These are phyloP conservation scores for Agaricus blazei DNA, from an alignment of 768 basidiomycete species.

Conservation along the genomic window DNA sequence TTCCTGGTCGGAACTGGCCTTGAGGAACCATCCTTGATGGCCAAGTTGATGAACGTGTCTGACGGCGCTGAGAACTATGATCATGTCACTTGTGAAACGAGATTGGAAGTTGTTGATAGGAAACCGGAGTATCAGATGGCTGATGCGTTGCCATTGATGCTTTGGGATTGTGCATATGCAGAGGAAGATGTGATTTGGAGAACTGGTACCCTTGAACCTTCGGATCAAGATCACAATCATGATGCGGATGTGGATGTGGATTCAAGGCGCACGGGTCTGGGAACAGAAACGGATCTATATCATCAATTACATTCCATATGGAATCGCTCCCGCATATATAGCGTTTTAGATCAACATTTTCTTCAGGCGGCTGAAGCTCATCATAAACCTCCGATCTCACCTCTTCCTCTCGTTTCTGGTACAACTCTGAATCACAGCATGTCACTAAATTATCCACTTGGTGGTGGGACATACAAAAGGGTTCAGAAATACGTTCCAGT, in stretches of 20 bases:
- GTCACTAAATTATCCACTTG: slow-evolving; percentile 48
- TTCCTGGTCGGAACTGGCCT: slow-evolving; percentile 15
- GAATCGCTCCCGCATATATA: slow-evolving; percentile 58
- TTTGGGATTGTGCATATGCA: slow-evolving; percentile 84
- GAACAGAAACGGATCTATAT: slow-evolving; percentile 29
- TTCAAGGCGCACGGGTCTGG: slow-evolving; percentile 16
- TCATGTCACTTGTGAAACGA: too few relatives aligned
- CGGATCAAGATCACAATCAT: slow-evolving; percentile 24
- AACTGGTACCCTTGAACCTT: slow-evolving; percentile 32
- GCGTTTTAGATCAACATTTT: slow-evolving; percentile 63
- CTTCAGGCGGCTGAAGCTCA: slow-evolving; percentile 47
- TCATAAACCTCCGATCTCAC: slow-evolving; percentile 37
- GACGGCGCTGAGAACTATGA: slow-evolving; percentile 31
- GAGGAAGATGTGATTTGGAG: slow-evolving; percentile 70
- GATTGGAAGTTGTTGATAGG: slow-evolving; percentile 43
- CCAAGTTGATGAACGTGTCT: slow-evolving; percentile 69
- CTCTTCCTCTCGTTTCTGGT: slow-evolving; percentile 25
- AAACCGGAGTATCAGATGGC: slow-evolving; percentile 96
- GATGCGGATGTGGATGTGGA: slow-evolving; percentile 14
- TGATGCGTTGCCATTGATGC: slow-evolving; percentile 81
- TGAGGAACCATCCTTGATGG: slow-evolving; percentile 65
- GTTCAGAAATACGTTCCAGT: slow-evolving; percentile 63
- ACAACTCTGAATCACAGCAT: slow-evolving; percentile 13
- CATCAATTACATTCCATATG: slow-evolving; percentile 50
- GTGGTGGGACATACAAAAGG: slow-evolving; percentile 64